These are phyloP conservation scores for Stenogyne calaminthoides DNA, from an alignment of 305 asterid species.

Conservation along the genomic window DNA sequence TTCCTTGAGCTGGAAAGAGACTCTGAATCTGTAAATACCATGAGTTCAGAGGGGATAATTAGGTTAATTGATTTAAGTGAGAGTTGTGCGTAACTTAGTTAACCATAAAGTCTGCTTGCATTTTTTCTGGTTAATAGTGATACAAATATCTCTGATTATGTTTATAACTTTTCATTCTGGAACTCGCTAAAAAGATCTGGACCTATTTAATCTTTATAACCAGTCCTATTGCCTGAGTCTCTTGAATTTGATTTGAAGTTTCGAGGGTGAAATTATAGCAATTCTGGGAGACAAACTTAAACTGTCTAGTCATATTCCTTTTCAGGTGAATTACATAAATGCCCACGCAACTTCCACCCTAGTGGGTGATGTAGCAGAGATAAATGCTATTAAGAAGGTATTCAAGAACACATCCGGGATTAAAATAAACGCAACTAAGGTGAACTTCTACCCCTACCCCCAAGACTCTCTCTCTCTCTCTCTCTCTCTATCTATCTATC, in stretches of 20 bases:
- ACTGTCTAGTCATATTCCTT: background rate
- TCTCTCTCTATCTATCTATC: too few species aligned
- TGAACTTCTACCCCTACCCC: slow-evolving; percentile 11
- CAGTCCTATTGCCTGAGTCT: background rate
- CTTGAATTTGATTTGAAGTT: slow-evolving; percentile 3
- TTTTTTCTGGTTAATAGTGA: slow-evolving; percentile 3
- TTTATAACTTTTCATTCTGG: background rate
- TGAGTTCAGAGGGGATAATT: slow-evolving; percentile 2
- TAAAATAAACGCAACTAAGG: slow-evolving; percentile 89
- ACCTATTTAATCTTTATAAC: background rate
- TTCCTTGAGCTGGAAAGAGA: slow-evolving; percentile 10
- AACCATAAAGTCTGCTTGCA: background rate
- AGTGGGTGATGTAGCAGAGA: slow-evolving; percentile 88
- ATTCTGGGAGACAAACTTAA: background rate
- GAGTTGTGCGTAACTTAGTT: background rate
- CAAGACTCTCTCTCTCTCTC: background rate
- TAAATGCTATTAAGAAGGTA: slow-evolving; percentile 87
- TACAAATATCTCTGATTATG: background rate
- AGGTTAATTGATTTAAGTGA: background rate
- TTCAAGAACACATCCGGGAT: slow-evolving; percentile 72
- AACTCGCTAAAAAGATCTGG: background rate
- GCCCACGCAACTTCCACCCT: slow-evolving; percentile 92
- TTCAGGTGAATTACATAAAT: slow-evolving; percentile 87
- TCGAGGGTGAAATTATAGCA: background rate
- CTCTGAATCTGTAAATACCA: background rate